Conservation (phyloP, 2,329 filamentous ascomycete species). For the Ophiostoma quercus region DNA sequence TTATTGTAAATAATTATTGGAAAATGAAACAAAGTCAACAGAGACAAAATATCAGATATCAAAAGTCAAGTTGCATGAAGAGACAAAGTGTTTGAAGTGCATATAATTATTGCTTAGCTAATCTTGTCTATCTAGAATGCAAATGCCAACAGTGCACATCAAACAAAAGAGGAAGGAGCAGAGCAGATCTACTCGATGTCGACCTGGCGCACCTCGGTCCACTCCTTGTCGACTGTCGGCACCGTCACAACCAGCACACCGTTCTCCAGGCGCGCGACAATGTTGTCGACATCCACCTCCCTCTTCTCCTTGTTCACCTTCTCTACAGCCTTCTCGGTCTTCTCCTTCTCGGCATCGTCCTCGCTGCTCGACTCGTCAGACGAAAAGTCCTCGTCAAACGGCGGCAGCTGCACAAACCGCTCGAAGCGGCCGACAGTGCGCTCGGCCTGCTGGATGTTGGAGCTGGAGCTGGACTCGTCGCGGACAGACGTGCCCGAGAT, state of each 20-base stretch:
- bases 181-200: constrained; percentile 44
- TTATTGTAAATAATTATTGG: too few species aligned
- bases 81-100: neutral
- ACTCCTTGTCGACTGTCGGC: constrained; percentile 58
- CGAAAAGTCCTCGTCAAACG: constrained; percentile 21
- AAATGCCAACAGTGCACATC: neutral
- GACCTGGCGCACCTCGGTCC: constrained; percentile 55
- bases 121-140: neutral
- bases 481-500: constrained; percentile 69
- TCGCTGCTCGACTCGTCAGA: neutral
- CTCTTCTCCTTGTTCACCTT: constrained; percentile 42
- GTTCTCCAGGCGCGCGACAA: constrained; percentile 72
- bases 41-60: neutral
- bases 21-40: neutral
- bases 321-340: constrained; percentile 39
- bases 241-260: constrained; percentile 72
- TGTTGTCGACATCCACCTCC: constrained; percentile 60
- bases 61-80: neutral
- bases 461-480: constrained; percentile 36
- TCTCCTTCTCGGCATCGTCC: constrained; percentile 39
- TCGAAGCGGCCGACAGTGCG: constrained; percentile 70
- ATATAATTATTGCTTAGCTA: neutral
- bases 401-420: constrained; percentile 59
- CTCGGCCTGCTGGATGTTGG: constrained; percentile 56
- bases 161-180: neutral